phyloP scores from a whole-genome alignment of 148 eudicot genomes.

The Amaranthus palmeri region DNA sequence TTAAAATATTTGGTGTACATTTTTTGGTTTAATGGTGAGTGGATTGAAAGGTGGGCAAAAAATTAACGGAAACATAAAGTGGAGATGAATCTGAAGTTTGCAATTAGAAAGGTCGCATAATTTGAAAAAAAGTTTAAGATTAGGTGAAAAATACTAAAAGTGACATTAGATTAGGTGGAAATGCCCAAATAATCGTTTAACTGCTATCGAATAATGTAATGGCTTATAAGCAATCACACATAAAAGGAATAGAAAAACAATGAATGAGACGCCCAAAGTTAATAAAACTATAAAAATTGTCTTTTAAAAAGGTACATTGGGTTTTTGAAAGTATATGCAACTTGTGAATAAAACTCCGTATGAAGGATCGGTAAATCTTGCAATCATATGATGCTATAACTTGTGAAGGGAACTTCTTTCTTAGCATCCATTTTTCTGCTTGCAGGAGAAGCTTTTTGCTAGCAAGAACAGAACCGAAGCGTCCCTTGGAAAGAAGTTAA shows the following conservation, averaged over 20 bases:
- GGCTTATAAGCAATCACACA: not conserved
- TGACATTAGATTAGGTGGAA: too few species aligned
- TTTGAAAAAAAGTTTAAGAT: too few species aligned
- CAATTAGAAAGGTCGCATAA: too few species aligned
- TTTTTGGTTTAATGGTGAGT: too few species aligned
- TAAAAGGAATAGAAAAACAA: not conserved
- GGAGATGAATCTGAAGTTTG: too few species aligned
- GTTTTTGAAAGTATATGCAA: not conserved
- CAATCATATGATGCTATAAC: not conserved
- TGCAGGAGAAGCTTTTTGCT: conserved; percentile 83
- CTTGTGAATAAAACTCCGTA: not conserved
- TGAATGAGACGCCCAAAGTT: not conserved
- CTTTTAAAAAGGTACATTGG: not conserved
- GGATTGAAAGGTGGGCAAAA: too few species aligned
- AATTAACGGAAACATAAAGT: too few species aligned
- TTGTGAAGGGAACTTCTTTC: not conserved
- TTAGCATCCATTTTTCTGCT: conserved; percentile 13
- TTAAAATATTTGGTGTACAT: too few species aligned
- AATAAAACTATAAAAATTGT: not conserved
- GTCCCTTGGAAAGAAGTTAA: conserved; percentile 87
- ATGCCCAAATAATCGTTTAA: not conserved
- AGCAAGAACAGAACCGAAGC: conserved; percentile 87
- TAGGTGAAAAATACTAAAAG: too few species aligned
- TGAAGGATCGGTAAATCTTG: not conserved
- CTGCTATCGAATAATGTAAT: not conserved